These are phyloP conservation scores for Penicillium mononematosum DNA, from an alignment of 495 filamentous ascomycete species.

Conservation along the genomic window DNA sequence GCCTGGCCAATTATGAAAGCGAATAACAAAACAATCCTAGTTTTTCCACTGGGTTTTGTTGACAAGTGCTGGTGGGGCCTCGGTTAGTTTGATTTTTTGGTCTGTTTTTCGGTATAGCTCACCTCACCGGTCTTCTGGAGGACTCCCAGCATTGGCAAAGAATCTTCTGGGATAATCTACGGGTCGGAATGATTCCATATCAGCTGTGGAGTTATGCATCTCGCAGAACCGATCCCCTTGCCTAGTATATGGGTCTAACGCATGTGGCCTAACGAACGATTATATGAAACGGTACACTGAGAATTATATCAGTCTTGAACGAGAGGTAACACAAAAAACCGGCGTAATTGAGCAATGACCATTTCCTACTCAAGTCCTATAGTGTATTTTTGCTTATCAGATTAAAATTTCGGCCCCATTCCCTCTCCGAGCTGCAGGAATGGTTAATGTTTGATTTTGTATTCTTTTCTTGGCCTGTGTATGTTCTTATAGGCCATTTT, in stretches of 20 bases:
- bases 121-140: neutral
- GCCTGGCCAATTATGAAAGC: neutral
- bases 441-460: neutral
- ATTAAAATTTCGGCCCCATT: neutral
- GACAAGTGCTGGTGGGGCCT: conserved; percentile 6
- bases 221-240: neutral
- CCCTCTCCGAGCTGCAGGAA: neutral
- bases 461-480: neutral
- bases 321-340: neutral
- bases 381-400: neutral
- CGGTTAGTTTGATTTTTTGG: neutral
- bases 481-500: neutral
- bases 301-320: neutral
- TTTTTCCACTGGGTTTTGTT: neutral
- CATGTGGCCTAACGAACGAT: neutral
- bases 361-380: neutral
- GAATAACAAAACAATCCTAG: neutral
- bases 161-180: neutral
- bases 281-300: neutral
- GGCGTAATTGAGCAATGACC: neutral
- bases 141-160: neutral
- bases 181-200: neutral
- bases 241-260: neutral
- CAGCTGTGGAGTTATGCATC: neutral
- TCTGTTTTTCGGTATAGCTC: neutral